These are phyloP conservation scores for Leptosphaerulina australis DNA, from an alignment of 2,329 filamentous ascomycete genomes.

Conservation along the genomic window DNA sequence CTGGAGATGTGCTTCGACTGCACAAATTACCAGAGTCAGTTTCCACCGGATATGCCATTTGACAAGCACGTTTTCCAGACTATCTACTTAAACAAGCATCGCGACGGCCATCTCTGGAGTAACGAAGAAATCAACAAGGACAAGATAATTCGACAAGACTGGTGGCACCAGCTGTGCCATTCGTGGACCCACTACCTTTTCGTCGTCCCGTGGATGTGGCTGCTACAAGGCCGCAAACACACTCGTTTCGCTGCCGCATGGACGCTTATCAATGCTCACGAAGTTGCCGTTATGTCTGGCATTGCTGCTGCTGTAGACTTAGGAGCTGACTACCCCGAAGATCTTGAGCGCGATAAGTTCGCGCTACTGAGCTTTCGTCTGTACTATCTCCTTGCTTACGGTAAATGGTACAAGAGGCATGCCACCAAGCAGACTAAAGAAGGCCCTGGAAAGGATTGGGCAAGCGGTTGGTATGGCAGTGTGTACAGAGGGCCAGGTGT, in stretches of 20 bases:
- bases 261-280: conserved; percentile 74
- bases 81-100: conserved; percentile 67
- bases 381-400: conserved; percentile 66
- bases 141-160: conserved; percentile 68
- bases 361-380: conserved; percentile 65
- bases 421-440: conserved; percentile 52
- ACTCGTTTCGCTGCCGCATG: conserved; percentile 70
- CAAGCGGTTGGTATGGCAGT: conserved; percentile 63
- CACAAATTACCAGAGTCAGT: conserved; percentile 76
- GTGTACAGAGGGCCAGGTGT: conserved; percentile 66
- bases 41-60: conserved; percentile 60
- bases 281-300: conserved; percentile 72
- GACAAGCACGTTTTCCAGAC: conserved; percentile 73
- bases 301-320: conserved; percentile 73
- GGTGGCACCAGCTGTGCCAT: conserved; percentile 72
- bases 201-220: conserved; percentile 74
- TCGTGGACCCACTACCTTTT: conserved; percentile 67
- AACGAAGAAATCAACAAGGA: conserved; percentile 63
- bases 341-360: conserved; percentile 67
- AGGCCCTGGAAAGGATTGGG: conserved; percentile 61
- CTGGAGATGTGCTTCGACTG: conserved; percentile 73
- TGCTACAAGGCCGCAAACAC: conserved; percentile 68
- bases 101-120: conserved; percentile 63
- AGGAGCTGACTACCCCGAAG: conserved; percentile 67
- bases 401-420: conserved; percentile 62